Evolutionary conservation across 257 asterid species (phyloP), one percentile per base, ranked within the genome.

Genomic region (Eustoma russellianum): DNA sequence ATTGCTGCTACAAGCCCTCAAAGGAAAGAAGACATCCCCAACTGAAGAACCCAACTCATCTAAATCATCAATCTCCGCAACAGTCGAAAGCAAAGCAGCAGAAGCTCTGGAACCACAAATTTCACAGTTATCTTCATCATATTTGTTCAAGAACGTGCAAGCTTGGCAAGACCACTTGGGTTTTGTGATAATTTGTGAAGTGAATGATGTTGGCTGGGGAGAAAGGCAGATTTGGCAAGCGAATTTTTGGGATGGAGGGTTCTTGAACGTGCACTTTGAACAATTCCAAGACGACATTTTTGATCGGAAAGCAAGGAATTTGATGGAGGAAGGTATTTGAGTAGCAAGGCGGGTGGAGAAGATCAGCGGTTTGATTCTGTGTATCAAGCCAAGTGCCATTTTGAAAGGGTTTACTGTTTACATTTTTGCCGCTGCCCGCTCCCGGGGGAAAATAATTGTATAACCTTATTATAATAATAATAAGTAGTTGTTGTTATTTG

Each of bases 251-350:
- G 84, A 59, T 17, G 88, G 67, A 10, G 95, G 82, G 71, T 90
- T 90, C 68, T 76, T 64, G 88, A 81, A 90, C 12, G 98, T 90
- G 88, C 98, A 90, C 44, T 47, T 67, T 61, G 91, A 61, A 66
- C 98, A 90, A 5, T 91, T 3, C 98, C 98, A 90, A 46, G 96
- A 81, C 88, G 79, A 81, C 84, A 79, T 85, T 38, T 38, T 38
- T 38, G 43, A 11, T 2, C 67, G 2, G 46, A 38, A 48, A 44
- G 46, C 35, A 10, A 47, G 80, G 79, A 65, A 55, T 45, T 24
- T 50, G 64, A 65, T 59, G 52, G 53, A 17, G 34, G 17, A 62
- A 50, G 65, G 57, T 24, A 44, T 62, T 62, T 45, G 41, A 52
- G 44, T 61, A 52, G 30, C 13, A 24, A 0, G 30, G 30, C 30